Conservation (phyloP, 148 eudicot species). For the Rhododendron vialii region DNA sequence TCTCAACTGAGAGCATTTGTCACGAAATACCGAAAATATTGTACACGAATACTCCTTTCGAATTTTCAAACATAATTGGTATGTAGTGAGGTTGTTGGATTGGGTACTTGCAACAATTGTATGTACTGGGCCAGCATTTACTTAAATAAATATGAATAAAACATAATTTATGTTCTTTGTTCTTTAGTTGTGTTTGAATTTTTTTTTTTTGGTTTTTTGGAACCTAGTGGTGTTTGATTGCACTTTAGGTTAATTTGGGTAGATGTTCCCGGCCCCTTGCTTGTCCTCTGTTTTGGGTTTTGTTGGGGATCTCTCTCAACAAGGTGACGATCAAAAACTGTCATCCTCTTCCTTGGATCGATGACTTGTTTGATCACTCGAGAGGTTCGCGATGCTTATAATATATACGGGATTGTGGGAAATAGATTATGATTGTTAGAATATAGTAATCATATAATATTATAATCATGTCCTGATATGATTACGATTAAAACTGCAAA, state of each 20-base stretch:
- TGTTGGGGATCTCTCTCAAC: not conserved
- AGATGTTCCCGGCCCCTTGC: not conserved
- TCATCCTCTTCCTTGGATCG: no score
- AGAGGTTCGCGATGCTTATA: not conserved
- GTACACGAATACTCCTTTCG: not conserved
- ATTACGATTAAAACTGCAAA: no score
- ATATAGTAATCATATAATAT: no score
- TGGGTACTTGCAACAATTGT: not conserved
- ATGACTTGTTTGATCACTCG: no score
- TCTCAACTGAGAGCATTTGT: slow-evolving; percentile 9
- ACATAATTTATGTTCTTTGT: not conserved
- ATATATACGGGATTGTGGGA: no score
- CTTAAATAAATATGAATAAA: not conserved
- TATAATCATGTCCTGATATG: no score
- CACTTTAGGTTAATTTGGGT: not conserved
- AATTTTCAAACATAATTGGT: not conserved
- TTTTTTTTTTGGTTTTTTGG: no score
- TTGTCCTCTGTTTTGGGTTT: not conserved
- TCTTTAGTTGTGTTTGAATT: not conserved
- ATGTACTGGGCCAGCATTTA: not conserved
- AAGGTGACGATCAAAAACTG: no score
- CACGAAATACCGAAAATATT: not conserved
- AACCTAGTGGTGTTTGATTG: not conserved
- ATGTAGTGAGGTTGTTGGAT: not conserved
- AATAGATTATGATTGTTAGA: not conserved